phyloP scores from a whole-genome alignment of 2,329 filamentous ascomycete species.

The Pyrenochaeta sp. region DNA sequence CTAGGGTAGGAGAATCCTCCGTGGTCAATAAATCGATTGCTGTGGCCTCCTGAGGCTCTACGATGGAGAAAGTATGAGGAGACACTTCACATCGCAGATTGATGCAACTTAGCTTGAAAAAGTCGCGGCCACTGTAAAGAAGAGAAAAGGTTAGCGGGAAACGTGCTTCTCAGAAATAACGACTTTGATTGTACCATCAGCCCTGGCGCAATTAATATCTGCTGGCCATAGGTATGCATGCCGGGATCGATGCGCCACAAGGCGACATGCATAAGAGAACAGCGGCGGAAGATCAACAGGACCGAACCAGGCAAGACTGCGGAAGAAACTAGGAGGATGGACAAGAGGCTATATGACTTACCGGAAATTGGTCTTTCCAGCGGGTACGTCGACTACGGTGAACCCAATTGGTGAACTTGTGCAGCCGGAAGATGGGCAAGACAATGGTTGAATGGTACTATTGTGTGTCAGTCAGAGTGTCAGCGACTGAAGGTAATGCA shows the following conservation, averaged over 20 bases:
- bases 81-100: constrained; percentile 45
- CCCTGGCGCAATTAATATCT: constrained; percentile 23
- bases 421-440: constrained; percentile 34
- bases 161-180: constrained; percentile 7
- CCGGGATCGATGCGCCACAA: constrained; percentile 18
- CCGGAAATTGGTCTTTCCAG: constrained; percentile 38
- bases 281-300: constrained; percentile 15
- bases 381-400: constrained; percentile 36
- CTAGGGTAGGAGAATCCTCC: constrained; percentile 25
- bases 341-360: constrained; percentile 30
- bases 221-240: constrained; percentile 26
- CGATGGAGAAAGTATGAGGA: constrained; percentile 25
- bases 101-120: constrained; percentile 51
- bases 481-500: constrained; percentile 15
- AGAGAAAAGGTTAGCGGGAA: constrained; percentile 9
- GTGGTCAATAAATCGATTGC: constrained; percentile 25
- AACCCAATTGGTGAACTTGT: constrained; percentile 41
- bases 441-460: constrained; percentile 46
- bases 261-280: constrained; percentile 9
- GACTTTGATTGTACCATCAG: constrained; percentile 21
- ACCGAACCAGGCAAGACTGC: constrained; percentile 10
- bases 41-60: constrained; percentile 36
- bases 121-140: constrained; percentile 41
- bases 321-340: constrained; percentile 7
- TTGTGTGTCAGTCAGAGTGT: constrained; percentile 24